phyloP scores from a whole-genome alignment of 305 asterid species.

The Fraxinus floribunda region DNA sequence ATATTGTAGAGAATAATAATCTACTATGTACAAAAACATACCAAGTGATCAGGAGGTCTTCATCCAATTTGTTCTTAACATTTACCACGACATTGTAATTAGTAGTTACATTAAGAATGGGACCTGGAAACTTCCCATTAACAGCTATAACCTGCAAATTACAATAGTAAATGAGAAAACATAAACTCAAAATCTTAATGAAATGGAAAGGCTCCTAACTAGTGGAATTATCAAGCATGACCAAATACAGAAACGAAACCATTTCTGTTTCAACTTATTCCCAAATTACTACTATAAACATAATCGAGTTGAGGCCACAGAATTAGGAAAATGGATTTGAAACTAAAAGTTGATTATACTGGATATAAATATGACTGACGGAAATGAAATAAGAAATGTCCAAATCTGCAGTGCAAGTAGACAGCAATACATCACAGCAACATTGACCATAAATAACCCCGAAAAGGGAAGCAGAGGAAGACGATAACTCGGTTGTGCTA shows the following conservation, averaged over 20 bases:
- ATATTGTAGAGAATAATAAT: background rate
- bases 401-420: background rate
- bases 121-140: conserved; percentile 82
- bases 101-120: conserved; percentile 79
- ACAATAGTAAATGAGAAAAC: background rate
- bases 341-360: background rate
- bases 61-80: conserved; percentile 82
- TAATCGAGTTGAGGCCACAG: background rate
- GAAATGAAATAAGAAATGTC: background rate
- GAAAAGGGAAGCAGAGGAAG: background rate
- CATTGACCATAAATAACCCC: background rate
- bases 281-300: background rate
- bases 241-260: background rate
- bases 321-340: background rate
- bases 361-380: background rate
- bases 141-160: conserved; percentile 81
- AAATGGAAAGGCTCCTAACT: background rate
- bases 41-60: conserved; percentile 81
- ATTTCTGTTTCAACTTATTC: background rate
- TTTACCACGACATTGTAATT: conserved; percentile 82
- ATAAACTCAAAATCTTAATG: background rate
- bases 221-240: background rate
- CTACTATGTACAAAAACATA: conserved; percentile 14
- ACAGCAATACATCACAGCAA: background rate
- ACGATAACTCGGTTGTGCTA: background rate